Conservation (phyloP, 805 yeast genomes). For the Schwanniomyces polymorphus region DNA sequence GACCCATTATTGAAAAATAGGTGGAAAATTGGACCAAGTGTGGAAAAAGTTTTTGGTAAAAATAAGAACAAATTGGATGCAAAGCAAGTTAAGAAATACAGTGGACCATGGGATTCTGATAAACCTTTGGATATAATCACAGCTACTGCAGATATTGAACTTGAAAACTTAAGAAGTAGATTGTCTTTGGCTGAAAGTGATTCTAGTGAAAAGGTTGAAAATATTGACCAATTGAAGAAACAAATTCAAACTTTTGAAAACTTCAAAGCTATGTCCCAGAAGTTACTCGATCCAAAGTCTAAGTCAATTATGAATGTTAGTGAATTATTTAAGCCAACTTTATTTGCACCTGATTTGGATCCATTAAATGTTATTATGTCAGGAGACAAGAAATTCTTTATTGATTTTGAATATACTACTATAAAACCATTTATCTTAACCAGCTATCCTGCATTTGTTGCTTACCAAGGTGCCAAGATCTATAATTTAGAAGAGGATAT, state of each 20-base stretch:
- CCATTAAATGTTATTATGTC: constrained; percentile 78
- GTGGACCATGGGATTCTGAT: constrained; percentile 77
- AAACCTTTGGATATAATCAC: constrained; percentile 63
- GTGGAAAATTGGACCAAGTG: constrained; percentile 91
- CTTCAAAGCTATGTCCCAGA: constrained; percentile 54
- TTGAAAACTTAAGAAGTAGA: constrained; percentile 58
- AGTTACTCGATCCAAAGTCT: constrained; percentile 55
- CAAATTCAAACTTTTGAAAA: constrained; percentile 64
- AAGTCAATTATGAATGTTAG: constrained; percentile 60
- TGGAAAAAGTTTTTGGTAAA: constrained; percentile 77
- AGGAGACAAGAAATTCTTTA: constrained; percentile 44
- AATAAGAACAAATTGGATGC: constrained; percentile 56
- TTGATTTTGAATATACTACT: constrained; percentile 82
- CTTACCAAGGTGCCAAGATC: constrained; percentile 86
- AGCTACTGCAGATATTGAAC: constrained; percentile 65
- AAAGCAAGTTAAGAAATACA: constrained; percentile 45
- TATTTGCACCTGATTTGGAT: constrained; percentile 81
- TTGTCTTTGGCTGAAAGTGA: constrained; percentile 56
- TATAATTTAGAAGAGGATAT: constrained; percentile 74
- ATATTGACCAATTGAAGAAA: constrained; percentile 41
- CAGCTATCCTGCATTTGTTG: constrained; percentile 78
- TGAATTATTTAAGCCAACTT: constrained; percentile 68
- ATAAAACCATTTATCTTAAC: constrained; percentile 82
- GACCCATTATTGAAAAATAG: constrained; percentile 54
- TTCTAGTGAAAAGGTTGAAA: constrained; percentile 45